Base-by-base conservation (phyloP, 2,329 filamentous ascomycete genomes). In the Aureobasidium sp. region DNA sequence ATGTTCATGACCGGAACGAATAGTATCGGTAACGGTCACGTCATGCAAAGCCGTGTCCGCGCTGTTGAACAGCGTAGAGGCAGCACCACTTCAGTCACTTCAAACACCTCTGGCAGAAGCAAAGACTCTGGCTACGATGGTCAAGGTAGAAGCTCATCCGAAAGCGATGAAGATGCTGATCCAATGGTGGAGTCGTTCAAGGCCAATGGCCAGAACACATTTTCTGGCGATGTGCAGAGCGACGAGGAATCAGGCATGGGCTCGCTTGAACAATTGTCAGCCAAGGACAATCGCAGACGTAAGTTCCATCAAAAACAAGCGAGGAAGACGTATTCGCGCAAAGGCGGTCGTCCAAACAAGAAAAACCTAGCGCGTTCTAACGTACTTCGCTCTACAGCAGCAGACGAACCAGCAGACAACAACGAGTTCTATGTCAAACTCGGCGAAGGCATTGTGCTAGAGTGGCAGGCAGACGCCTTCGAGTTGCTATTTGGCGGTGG, bases 401-500 rank as follows among this genome's bases (percentile, higher is more conserved):
- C 70, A 27, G 73, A 62, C 47, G 57, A 65, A 15, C 22, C 52
- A 1, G 17, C 45, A 44, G 44, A 49, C 24, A 22, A 50, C 12
- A 39, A 61, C 31, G 54, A 57, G 6, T 73, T 71, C 65, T 74
- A 71, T 66, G 82, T 97, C 66, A 85, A 89, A 39, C 82, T 93
- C 29, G 88, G 89, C 56, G 94, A 99, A 73, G 90, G 85, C 27
- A 85, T 99, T 52, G 79, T 97, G 6, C 82, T 97, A 12, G 92
- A 97, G 68, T 99, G 93, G 92, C 83, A 79, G 47, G 78, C 85
- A 8, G 80, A 87, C 8, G 86, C 85, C 6, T 88, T 84, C 71
- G 85, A 93, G 19, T 78, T 78, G 17, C 78, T 96, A 24, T 97
- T 96, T 52, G 76, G 76, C 19, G 73, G 73, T 66, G 65, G 68